Evolutionary conservation across 1,284 basidiomycete species (phyloP).

Genomic region (Heimioporus retisporus): DNA sequence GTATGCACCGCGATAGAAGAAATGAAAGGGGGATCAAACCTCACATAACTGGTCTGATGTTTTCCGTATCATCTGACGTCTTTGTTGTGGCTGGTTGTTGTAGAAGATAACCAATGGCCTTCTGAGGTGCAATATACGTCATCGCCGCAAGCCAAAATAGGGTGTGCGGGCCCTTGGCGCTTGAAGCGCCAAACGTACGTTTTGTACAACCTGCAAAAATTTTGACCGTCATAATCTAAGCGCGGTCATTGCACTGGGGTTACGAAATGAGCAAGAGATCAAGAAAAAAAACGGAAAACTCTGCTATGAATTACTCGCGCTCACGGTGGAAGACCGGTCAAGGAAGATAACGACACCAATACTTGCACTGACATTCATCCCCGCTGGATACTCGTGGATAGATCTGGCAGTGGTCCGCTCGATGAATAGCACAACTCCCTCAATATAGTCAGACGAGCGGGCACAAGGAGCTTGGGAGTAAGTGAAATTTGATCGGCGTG

Average conservation of each 20-base stretch:
- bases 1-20: not conserved
- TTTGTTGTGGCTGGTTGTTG: too few species aligned
- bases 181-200: too few species aligned
- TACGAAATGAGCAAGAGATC: not conserved
- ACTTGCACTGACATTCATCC: not conserved
- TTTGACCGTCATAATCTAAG: too few species aligned
- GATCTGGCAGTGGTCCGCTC: too few species aligned
- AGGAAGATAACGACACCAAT: not conserved
- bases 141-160: too few species aligned
- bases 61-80: not conserved
- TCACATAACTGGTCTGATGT: not conserved
- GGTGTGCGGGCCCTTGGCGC: too few species aligned
- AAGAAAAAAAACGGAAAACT: too few species aligned
- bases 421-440: too few species aligned
- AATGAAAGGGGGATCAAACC: not conserved
- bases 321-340: slow-evolving; percentile 5
- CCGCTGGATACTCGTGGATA: not conserved
- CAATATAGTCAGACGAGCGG: too few species aligned
- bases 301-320: not conserved
- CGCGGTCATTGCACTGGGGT: not conserved
- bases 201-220: too few species aligned
- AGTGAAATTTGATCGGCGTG: not conserved
- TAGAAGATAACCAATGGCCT: too few species aligned
- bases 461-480: not conserved
- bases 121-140: too few species aligned